Evolutionary conservation across 768 basidiomycete species (phyloP).

Genomic region (Panaeolus papilionaceus): DNA sequence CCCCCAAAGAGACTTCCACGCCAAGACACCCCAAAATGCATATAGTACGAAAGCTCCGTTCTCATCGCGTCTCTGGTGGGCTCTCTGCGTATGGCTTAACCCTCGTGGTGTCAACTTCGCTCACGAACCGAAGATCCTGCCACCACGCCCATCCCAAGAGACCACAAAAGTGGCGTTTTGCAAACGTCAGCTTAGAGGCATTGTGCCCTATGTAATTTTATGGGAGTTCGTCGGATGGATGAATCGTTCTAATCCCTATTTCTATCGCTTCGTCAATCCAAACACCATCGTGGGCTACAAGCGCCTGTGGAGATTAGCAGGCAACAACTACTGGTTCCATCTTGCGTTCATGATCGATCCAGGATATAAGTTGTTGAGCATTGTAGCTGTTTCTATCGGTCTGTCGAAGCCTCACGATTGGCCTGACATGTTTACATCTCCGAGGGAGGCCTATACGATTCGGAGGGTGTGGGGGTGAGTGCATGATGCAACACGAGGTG

Average conservation of each 20-base stretch:
- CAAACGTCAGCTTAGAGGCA: constrained; percentile 23
- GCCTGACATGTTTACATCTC: constrained; percentile 41
- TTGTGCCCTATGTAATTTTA: constrained; percentile 23
- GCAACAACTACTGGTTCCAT: constrained; percentile 18
- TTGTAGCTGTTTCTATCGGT: constrained; percentile 29
- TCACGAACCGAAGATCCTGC: constrained; percentile 31
- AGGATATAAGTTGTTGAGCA: constrained; percentile 18
- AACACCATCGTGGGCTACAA: background rate
- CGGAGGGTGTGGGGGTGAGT: constrained; percentile 49
- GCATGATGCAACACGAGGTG: background rate
- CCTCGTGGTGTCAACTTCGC: constrained; percentile 38
- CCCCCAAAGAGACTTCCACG: constrained; percentile 32
- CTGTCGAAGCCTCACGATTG: constrained; percentile 38
- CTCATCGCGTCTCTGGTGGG: constrained; percentile 32
- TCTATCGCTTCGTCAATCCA: background rate
- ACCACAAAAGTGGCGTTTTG: constrained; percentile 30
- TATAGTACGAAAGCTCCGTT: constrained; percentile 28
- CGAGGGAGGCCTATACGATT: constrained; percentile 41
- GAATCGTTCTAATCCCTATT: constrained; percentile 27
- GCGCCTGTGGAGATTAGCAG: constrained; percentile 23
- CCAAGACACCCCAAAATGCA: constrained; percentile 21
- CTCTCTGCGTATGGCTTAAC: constrained; percentile 26
- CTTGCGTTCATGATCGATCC: constrained; percentile 15
- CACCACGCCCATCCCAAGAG: constrained; percentile 25
- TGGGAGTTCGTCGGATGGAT: constrained; percentile 30